Conservation (phyloP, 768 basidiomycete genomes). For the Rhodotorula sphaerocarpa region DNA sequence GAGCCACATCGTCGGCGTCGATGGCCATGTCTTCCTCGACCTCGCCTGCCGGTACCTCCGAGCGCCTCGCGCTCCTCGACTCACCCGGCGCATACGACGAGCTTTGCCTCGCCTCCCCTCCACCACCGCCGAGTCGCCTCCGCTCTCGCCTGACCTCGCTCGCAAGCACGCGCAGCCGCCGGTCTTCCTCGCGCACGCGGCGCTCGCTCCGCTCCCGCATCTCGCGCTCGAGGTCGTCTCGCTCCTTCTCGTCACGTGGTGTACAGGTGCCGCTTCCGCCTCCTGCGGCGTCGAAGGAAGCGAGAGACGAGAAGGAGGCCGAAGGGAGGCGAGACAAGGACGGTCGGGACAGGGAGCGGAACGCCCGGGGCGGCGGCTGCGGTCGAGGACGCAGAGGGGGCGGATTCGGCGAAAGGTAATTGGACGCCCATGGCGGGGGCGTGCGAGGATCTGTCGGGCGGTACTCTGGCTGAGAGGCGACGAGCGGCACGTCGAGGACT, state of each 20-base stretch:
- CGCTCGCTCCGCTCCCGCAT: conserved; percentile 2
- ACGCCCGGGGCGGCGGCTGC: neutral
- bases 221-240: conserved; percentile 13
- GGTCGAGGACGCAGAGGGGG: conserved; percentile 2
- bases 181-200: neutral
- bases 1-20: neutral
- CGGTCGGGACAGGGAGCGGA: neutral
- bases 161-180: neutral
- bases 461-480: neutral
- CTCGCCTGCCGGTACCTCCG: neutral
- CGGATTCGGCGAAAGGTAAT: neutral
- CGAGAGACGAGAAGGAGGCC: neutral
- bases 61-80: neutral
- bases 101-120: too few species aligned
- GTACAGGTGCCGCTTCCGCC: neutral
- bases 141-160: neutral
- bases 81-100: too few species aligned
- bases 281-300: neutral
- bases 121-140: neutral
- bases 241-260: conserved; percentile 9
- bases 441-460: neutral
- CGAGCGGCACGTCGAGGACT: conserved; percentile 20
- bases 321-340: neutral
- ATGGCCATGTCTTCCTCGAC: neutral
- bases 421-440: neutral